Evolutionary conservation across 306 rosid species (phyloP).

Genomic region (Medicago arabica): DNA sequence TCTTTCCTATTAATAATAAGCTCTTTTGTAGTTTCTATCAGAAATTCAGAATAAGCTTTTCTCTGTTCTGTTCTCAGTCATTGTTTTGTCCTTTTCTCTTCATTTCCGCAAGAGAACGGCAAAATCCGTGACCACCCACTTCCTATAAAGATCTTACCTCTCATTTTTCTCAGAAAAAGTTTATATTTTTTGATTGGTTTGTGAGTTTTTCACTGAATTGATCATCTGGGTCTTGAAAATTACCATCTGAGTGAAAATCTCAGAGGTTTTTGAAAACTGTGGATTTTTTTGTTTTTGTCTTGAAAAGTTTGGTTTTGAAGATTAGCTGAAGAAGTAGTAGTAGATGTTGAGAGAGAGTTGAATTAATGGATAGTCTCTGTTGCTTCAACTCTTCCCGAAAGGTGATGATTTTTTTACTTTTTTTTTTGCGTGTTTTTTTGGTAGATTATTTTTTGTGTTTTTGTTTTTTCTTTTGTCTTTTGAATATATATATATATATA

Average conservation of each 20-base stretch:
- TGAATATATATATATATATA: conserved; percentile 20
- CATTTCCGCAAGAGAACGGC: conserved; percentile 23
- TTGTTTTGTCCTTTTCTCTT: conserved; percentile 38
- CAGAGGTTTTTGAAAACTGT: background rate
- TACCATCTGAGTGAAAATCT: background rate
- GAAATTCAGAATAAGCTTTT: conserved; percentile 1
- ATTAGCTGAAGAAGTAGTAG: conserved; percentile 45
- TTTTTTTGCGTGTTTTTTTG: background rate
- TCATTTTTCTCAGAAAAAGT: conserved; percentile 39
- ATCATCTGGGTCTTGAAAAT: conserved; percentile 37
- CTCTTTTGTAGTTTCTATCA: conserved; percentile 12
- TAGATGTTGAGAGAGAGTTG: conserved; percentile 61
- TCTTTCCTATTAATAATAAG: conserved; percentile 22
- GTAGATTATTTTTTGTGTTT: background rate
- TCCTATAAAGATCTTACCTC: conserved; percentile 42
- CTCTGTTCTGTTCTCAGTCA: conserved; percentile 17
- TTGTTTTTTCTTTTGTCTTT: background rate
- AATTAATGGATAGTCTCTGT: conserved; percentile 77
- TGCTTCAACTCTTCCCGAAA: conserved; percentile 75
- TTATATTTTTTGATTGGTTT: conserved; percentile 55
- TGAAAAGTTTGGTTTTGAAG: background rate
- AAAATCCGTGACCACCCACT: conserved; percentile 45
- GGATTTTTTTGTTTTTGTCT: background rate
- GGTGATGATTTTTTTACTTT: conserved; percentile 55
- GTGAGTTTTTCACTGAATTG: conserved; percentile 41